Conservation (phyloP, 441 rosid species). For the Erysimum pusillum region DNA sequence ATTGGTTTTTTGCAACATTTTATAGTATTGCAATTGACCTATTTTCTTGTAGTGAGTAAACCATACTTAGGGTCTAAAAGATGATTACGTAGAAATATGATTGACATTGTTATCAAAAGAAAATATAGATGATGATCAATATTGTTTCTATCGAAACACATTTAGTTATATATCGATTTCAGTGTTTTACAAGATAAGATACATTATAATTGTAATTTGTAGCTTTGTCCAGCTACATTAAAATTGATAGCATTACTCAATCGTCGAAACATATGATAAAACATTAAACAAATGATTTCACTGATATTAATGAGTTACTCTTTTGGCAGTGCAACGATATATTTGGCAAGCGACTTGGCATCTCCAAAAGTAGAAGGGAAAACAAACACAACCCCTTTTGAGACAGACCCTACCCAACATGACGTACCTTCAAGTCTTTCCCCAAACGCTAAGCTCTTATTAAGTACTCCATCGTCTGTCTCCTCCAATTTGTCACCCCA, state of each 20-base stretch:
- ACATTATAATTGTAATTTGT: constrained; percentile 9
- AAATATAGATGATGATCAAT: no score
- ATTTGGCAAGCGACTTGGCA: constrained; percentile 30
- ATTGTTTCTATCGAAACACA: neutral
- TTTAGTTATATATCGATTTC: neutral
- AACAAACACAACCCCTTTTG: constrained; percentile 56
- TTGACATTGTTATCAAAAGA: no score
- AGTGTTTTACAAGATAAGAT: neutral
- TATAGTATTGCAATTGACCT: no score
- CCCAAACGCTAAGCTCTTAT: constrained; percentile 51
- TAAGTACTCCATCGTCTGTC: constrained; percentile 39
- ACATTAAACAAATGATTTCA: neutral
- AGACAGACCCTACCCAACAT: constrained; percentile 59
- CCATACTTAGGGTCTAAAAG: neutral
- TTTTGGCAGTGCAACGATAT: constrained; percentile 38
- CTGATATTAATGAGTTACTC: neutral
- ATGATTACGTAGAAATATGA: no score
- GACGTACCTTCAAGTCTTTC: constrained; percentile 54
- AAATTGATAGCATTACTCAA: neutral
- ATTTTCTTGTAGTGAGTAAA: no score
- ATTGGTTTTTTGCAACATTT: no score
- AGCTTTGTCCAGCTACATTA: neutral
- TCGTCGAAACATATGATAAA: constrained; percentile 10
- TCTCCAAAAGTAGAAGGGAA: constrained; percentile 44
- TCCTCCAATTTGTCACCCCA: constrained; percentile 50